These are phyloP conservation scores for Ustilago hordei DNA, from an alignment of 1,284 basidiomycete genomes.

Conservation along the genomic window DNA sequence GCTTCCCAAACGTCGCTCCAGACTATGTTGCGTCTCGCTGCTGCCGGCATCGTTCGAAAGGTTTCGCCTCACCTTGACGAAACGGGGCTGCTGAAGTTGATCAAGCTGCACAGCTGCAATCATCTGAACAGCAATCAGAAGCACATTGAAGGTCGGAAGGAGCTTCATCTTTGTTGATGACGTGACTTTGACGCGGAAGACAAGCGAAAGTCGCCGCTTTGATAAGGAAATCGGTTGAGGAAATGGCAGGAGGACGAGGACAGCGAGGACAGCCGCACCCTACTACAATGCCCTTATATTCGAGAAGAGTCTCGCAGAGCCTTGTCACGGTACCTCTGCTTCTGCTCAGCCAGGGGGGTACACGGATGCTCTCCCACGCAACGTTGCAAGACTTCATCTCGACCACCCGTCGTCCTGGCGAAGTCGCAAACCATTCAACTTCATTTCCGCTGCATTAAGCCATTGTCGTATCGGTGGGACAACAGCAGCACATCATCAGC, in stretches of 20 bases:
- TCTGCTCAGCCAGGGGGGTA: not conserved
- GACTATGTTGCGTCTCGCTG: not conserved
- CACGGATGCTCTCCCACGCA: constrained; percentile 6
- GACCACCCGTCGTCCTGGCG: constrained; percentile 17
- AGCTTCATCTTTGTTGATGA: constrained; percentile 17
- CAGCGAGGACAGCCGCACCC: not conserved
- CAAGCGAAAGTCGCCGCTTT: not conserved
- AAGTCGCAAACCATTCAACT: constrained; percentile 9
- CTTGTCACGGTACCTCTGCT: no score
- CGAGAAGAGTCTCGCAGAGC: no score
- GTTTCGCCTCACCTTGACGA: constrained; percentile 19
- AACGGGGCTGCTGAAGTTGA: constrained; percentile 7
- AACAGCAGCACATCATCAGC: not conserved
- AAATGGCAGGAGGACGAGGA: not conserved
- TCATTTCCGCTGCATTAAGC: constrained; percentile 2
- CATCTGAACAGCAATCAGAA: constrained; percentile 20
- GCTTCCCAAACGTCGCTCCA: constrained; percentile 23
- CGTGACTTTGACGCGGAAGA: not conserved
- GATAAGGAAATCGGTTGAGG: not conserved
- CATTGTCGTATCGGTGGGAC: constrained; percentile 8
- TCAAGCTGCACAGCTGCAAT: constrained; percentile 13
- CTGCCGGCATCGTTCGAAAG: not conserved
- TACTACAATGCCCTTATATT: not conserved
- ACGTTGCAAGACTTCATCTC: constrained; percentile 6
- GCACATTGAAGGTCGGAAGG: constrained; percentile 4